phyloP scores from a whole-genome alignment of 2,329 filamentous ascomycete genomes.

The Leptographium flavum region DNA sequence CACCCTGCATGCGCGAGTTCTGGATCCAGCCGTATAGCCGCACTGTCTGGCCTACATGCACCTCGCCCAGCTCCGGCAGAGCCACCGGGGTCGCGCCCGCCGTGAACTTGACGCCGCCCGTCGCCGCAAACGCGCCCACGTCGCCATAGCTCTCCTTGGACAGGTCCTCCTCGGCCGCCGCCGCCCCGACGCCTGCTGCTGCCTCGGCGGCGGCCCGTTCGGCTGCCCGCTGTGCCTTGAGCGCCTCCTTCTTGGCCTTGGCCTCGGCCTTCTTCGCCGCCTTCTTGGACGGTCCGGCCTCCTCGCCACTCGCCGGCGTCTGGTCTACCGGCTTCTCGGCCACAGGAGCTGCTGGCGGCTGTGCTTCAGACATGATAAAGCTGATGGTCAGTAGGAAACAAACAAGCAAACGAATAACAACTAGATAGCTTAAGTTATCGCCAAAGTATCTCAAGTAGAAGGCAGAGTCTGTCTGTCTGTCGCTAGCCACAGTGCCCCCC shows the following conservation, averaged over 20 bases:
- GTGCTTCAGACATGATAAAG: too few relatives aligned
- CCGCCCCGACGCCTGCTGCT: conserved; percentile 56
- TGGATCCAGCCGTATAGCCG: conserved; percentile 71
- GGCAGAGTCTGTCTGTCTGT: too few relatives aligned
- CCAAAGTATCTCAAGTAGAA: too few relatives aligned
- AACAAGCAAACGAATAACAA: too few relatives aligned
- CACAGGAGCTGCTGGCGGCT: too few relatives aligned
- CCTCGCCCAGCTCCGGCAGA: conserved; percentile 34
- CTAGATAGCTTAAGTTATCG: too few relatives aligned
- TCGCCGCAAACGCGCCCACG: neutral
- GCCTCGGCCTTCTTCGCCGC: conserved; percentile 71
- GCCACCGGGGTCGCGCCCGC: too few relatives aligned
- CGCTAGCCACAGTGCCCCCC: too few relatives aligned
- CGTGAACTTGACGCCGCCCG: too few relatives aligned
- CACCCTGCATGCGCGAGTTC: conserved; percentile 75
- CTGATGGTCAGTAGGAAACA: too few relatives aligned
- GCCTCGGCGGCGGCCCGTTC: conserved; percentile 65
- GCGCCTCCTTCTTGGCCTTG: conserved; percentile 79
- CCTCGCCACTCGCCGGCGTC: too few relatives aligned
- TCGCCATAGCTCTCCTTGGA: conserved; percentile 68
- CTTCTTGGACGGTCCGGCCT: conserved; percentile 46
- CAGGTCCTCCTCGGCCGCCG: conserved; percentile 44
- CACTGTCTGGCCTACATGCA: conserved; percentile 54
- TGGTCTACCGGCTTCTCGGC: too few relatives aligned
- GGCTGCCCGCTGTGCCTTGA: conserved; percentile 59